Base-by-base conservation (phyloP, 1,284 basidiomycete genomes). In the Sporisorium exsertum region DNA sequence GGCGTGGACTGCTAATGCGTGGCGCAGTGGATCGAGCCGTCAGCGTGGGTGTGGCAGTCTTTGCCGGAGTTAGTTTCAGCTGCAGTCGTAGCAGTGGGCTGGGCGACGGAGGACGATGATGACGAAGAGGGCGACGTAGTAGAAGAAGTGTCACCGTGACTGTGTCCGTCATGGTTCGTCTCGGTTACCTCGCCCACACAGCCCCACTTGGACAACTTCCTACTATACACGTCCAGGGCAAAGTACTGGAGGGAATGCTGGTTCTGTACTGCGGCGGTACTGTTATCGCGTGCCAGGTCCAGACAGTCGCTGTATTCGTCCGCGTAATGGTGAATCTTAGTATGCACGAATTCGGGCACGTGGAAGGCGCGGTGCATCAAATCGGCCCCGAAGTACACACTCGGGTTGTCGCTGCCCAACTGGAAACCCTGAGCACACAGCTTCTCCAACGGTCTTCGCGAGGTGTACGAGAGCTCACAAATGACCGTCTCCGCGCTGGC, bases 401-500 rank as follows among this genome's bases (percentile, higher is more conserved):
- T 37, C 0, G 66, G 80, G 9, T 83, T 77, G 42, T 73, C 64
- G 3, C 43, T 64, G 16, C 82, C 83, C 15, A 88, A 81, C 33
- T 77, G 70, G 75, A 84, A 87, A 32, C 86, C 86, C 58, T 73
- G 60, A 29, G 80, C 81, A 68, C 86, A 87, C 61, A 86, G 37
- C 35, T 68, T 52, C 37, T 77, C 71, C 29, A 78, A 47, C 5
- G 68, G 56, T 5, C 61, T 58, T n/a, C 81, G 63, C 18, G 58
- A 67, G 1, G 46, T 29, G 73, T 75, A 83, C 3, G 75, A 77
- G 6, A 66, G 64, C 2, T 75, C 60, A 68, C 80, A 83, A 54
- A 85, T 84, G 40, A 86, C 87, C 2, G 87, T 88, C 77, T 88
- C 87, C 10, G 65, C 47, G 3, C 87, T 87, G 4, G 83, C 87